phyloP scores from a whole-genome alignment of 108 stramenopile genomes.

The Cyclotella choctawhatcheeana region DNA sequence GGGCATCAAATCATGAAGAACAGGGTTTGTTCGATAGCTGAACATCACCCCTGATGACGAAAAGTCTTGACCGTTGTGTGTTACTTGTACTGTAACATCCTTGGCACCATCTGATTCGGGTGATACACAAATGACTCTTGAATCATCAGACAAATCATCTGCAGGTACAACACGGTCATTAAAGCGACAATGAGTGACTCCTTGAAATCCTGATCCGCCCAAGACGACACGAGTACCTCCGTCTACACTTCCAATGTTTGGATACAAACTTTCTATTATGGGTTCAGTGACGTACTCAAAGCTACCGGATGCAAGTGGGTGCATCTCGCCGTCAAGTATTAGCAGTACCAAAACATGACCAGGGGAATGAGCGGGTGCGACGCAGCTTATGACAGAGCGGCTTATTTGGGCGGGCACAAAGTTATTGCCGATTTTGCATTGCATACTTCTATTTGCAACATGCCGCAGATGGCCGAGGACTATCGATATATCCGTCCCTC shows the following conservation, averaged over 20 bases:
- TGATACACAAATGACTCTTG: slow-evolving; percentile 17
- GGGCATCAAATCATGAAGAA: slow-evolving; percentile 33
- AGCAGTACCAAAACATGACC: slow-evolving; percentile 20
- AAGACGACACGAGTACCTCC: slow-evolving; percentile 39
- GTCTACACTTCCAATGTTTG: slow-evolving; percentile 30
- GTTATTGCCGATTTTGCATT: slow-evolving; percentile 34
- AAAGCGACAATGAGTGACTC: slow-evolving; percentile 43
- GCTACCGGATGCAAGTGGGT: slow-evolving; percentile 17
- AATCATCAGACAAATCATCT: slow-evolving; percentile 1
- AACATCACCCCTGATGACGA: slow-evolving; percentile 4
- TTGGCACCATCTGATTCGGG: slow-evolving; percentile 12
- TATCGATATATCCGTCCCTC: slow-evolving; percentile 41
- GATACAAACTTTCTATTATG: slow-evolving; percentile 16
- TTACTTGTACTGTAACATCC: slow-evolving; percentile 32
- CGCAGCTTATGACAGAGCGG: slow-evolving; percentile 27
- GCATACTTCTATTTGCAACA: slow-evolving; percentile 10
- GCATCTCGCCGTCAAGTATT: slow-evolving; percentile 18
- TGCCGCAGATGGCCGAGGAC: slow-evolving; percentile 36
- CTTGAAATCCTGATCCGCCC: slow-evolving; percentile 23
- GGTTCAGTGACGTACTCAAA: slow-evolving; percentile 50
- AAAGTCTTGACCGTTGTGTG: slow-evolving; percentile 48
- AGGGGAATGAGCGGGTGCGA: slow-evolving; percentile 16
- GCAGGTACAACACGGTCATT: slow-evolving; percentile 25
- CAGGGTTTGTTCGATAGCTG: slow-evolving; percentile 40
- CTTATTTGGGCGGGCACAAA: slow-evolving; percentile 13